Base-by-base conservation (phyloP, 2,329 filamentous ascomycete genomes). In the Epichloe hybrida region DNA sequence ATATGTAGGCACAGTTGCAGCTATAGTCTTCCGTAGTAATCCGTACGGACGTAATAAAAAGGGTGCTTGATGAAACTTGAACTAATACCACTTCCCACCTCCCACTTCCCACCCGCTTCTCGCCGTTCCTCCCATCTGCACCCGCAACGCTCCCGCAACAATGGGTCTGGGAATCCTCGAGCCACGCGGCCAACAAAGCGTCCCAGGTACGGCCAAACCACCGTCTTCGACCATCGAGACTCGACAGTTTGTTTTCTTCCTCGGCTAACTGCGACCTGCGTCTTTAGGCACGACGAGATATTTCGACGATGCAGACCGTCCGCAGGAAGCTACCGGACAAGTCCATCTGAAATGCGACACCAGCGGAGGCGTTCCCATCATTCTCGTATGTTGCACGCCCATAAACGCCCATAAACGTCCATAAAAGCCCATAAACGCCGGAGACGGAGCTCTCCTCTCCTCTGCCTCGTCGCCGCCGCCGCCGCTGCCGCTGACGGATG, bases 291-390 rank as follows among this genome's bases (percentile, higher is more conserved):
- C 79, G 38, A 80, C 79, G 15, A 72, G 76, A 59, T 83, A 86
- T 63, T 82, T 80, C 54, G 79, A 85, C 58, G 76, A 80, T 53
- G 72, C 74, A 1, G 67, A 71, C 15, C 66, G 72, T 58, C 69
- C 73, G 13, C 73, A 74, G 57, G 62, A 64, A 48, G 66, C 66
- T 44, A 56, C 59, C 54, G 69, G 65, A 44, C 66, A 63, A 44
- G 63, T 71, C 27, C 70, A 71, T 53, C 67, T 93, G 58, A 94
- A 93, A 66, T 86, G 81, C 65, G 86, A 90, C 66, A 75, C 66
- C 49, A 83, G 74, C 55, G 84, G 86, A 36, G 71, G 74, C 17
- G 66, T 75, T 17, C 80, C 82, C 48, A 85, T 91, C 59, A 86
- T 96, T 58, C 79, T 96, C 35, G 84, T 94, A 62, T 58, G 66